A percentile compares a stretch with the other conserved stretches of the same genome.
Evolutionary conservation across 495 filamentous ascomycete genomes (phyloP).

Genomic region (Friedmanniomyces endolithicus): DNA sequence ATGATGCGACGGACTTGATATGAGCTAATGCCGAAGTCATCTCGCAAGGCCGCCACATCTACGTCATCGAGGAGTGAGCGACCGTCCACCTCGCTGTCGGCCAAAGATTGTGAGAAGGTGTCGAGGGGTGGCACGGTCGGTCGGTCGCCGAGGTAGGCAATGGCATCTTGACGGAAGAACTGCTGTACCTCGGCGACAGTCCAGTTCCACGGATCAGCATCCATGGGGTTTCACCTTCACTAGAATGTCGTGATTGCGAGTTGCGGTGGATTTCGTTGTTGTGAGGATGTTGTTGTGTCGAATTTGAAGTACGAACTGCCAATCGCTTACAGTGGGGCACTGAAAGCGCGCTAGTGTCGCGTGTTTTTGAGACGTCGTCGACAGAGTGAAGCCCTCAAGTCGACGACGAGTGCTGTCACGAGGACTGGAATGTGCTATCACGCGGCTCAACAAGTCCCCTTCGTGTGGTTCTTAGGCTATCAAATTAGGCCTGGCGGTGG

Average conservation of each 20-base stretch:
- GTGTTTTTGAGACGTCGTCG: too few relatives aligned
- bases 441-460: too few relatives aligned
- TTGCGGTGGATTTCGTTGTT: too few relatives aligned
- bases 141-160: constrained; percentile 20
- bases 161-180: constrained; percentile 10
- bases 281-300: too few relatives aligned
- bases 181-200: constrained; percentile 19
- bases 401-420: too few relatives aligned
- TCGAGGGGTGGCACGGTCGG: constrained; percentile 40
- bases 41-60: constrained; percentile 33
- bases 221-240: background rate
- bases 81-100: constrained; percentile 50
- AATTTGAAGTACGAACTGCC: background rate
- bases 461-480: too few relatives aligned
- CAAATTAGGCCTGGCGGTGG: too few relatives aligned
- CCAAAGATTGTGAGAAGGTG: constrained; percentile 41
- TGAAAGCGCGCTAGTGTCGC: too few relatives aligned
- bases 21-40: constrained; percentile 40
- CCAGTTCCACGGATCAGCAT: constrained; percentile 26
- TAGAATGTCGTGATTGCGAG: too few relatives aligned
- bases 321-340: background rate
- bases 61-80: constrained; percentile 44
- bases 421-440: too few relatives aligned
- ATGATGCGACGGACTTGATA: constrained; percentile 38
- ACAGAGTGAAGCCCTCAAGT: too few relatives aligned